Evolutionary conservation across 805 yeast species (phyloP).

Genomic region (Pichia manshurica): DNA sequence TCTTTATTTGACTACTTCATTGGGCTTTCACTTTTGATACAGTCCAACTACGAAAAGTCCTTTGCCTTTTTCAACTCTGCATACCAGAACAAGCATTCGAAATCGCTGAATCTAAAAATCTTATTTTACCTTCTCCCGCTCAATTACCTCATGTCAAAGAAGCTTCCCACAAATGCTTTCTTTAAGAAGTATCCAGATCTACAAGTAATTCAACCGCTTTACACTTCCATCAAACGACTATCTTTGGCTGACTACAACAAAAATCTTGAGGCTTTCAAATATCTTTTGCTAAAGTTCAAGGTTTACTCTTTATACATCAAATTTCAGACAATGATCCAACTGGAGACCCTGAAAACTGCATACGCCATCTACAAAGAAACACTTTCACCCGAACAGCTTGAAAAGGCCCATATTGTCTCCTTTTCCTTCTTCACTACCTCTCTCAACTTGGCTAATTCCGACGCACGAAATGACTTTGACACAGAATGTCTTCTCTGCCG

Average conservation of each 20-base stretch:
- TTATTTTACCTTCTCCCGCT: slow-evolving; percentile 4
- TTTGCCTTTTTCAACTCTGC: slow-evolving; percentile 4
- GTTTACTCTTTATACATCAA: slow-evolving; percentile 5
- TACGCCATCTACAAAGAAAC: not conserved
- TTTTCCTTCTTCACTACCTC: slow-evolving; percentile 1
- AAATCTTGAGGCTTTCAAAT: not conserved
- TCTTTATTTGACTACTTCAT: slow-evolving; percentile 7
- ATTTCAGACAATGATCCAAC: not conserved
- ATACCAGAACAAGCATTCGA: slow-evolving; percentile 4
- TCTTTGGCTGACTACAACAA: not conserved
- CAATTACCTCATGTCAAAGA: not conserved
- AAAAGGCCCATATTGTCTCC: slow-evolving; percentile 7
- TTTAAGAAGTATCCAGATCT: not conserved
- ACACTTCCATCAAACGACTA: not conserved
- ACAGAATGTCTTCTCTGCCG: slow-evolving; percentile 5
- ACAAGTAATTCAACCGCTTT: slow-evolving; percentile 1
- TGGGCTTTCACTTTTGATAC: slow-evolving; percentile 1
- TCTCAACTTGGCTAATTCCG: not conserved
- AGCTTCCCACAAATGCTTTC: slow-evolving; percentile 2
- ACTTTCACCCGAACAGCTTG: not conserved
- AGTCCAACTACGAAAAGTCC: slow-evolving; percentile 7
- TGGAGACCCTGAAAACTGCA: not conserved
- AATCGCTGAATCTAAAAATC: slow-evolving; percentile 1
- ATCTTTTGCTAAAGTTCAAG: slow-evolving; percentile 1
- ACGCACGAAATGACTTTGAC: not conserved